Conservation (phyloP, 2,329 filamentous ascomycete genomes). For the Hypoxylon sp. region DNA sequence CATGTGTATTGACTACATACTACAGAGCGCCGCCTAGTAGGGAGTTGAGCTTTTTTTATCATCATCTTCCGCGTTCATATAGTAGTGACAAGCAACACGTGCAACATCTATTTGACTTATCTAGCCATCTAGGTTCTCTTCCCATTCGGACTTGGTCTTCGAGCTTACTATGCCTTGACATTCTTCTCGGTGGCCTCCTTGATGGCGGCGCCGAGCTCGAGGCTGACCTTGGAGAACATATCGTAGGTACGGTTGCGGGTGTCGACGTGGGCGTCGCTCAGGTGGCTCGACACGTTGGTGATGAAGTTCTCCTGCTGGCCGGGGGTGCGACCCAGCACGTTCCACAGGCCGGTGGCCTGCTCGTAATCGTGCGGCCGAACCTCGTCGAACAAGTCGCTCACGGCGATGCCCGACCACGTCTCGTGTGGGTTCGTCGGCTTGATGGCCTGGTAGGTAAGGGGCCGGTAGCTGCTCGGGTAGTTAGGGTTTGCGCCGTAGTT, state of each 20-base stretch:
- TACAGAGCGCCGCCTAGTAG: no score
- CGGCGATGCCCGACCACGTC: constrained; percentile 60
- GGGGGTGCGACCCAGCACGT: constrained; percentile 58
- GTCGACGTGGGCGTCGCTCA: constrained; percentile 64
- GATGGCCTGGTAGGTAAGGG: constrained; percentile 57
- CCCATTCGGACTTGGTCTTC: not conserved
- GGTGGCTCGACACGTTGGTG: constrained; percentile 67
- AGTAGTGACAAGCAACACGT: no score
- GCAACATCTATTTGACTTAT: no score
- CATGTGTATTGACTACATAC: no score
- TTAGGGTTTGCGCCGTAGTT: constrained; percentile 72
- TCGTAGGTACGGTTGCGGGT: constrained; percentile 69
- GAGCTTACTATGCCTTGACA: constrained; percentile 33
- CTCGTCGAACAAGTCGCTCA: constrained; percentile 58
- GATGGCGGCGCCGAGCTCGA: constrained; percentile 64
- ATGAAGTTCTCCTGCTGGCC: constrained; percentile 73
- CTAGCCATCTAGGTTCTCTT: no score
- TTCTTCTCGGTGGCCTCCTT: constrained; percentile 64
- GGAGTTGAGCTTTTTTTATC: constrained; percentile 11
- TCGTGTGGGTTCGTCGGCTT: constrained; percentile 59
- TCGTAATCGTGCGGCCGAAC: constrained; percentile 62
- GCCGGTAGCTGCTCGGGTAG: constrained; percentile 65
- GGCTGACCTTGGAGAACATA: constrained; percentile 70
- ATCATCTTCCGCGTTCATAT: no score
- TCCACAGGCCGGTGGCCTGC: constrained; percentile 58